These are phyloP conservation scores for Ceratocystis variospora DNA, from an alignment of 2,329 filamentous ascomycete genomes.

Conservation along the genomic window DNA sequence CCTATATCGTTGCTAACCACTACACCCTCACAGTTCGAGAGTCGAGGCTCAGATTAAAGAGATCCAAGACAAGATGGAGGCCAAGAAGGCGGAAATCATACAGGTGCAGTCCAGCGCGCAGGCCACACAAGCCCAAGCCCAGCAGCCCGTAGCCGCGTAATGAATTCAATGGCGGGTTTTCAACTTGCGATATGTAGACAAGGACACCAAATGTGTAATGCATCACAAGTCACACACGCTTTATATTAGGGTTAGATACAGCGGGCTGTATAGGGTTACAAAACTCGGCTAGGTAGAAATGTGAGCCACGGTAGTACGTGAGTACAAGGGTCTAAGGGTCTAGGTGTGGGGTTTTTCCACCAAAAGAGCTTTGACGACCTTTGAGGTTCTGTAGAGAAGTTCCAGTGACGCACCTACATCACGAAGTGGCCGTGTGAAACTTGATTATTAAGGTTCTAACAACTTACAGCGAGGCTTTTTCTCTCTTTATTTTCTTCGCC, in stretches of 20 bases:
- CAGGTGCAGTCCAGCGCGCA: slow-evolving; percentile 40
- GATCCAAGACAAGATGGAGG: slow-evolving; percentile 42
- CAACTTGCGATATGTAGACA: too few species aligned
- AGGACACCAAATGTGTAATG: background rate
- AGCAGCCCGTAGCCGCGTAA: slow-evolving; percentile 8
- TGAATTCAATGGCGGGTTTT: background rate
- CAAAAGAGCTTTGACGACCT: background rate
- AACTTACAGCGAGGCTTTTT: background rate
- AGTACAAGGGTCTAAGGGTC: too few species aligned
- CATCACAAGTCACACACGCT: background rate
- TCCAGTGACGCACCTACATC: too few species aligned
- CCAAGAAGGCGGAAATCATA: slow-evolving; percentile 46
- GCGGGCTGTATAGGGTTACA: background rate
- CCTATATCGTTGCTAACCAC: slow-evolving; percentile 8
- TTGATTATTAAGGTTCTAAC: background rate
- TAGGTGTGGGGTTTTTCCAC: background rate
- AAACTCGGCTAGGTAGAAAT: too few species aligned
- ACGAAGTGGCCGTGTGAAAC: too few species aligned
- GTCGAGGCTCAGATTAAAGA: slow-evolving; percentile 42
- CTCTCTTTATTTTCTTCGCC: background rate
- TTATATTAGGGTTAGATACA: too few species aligned
- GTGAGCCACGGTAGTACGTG: too few species aligned
- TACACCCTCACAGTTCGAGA: slow-evolving; percentile 20
- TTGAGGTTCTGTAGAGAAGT: background rate
- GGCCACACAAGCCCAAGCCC: slow-evolving; percentile 22